Conservation (phyloP, 495 filamentous ascomycete genomes). For the Aspergillus incahuasiensis region DNA sequence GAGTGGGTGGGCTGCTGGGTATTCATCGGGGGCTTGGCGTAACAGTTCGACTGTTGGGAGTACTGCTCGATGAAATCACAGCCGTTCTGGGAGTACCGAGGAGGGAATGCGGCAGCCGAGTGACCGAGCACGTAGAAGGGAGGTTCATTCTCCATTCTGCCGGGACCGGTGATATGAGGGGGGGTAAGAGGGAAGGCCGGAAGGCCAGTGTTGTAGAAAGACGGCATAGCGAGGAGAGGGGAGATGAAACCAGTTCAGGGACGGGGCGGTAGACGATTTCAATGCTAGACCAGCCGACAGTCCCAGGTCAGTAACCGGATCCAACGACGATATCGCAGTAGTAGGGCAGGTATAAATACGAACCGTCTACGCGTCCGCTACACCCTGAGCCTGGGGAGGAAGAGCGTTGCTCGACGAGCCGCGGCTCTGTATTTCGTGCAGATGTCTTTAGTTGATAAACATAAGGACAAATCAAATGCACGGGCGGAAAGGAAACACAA, state of each 20-base stretch:
- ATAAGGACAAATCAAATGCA: slow-evolving; percentile 30
- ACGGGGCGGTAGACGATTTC: slow-evolving; percentile 34
- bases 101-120: slow-evolving; percentile 35
- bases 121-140: slow-evolving; percentile 39
- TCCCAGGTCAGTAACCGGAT: slow-evolving; percentile 13
- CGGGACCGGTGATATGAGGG: slow-evolving; percentile 38
- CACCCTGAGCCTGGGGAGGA: slow-evolving; percentile 37
- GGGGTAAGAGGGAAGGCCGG: slow-evolving; percentile 45
- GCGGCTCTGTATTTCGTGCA: slow-evolving; percentile 34
- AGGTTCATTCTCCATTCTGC: slow-evolving; percentile 38
- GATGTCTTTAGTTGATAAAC: slow-evolving; percentile 43
- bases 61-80: slow-evolving; percentile 50
- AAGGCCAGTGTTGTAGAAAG: slow-evolving; percentile 41
- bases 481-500: slow-evolving; percentile 23
- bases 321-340: slow-evolving; percentile 2
- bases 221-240: slow-evolving; percentile 35
- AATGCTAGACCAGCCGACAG: slow-evolving; percentile 12
- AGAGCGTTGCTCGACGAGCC: slow-evolving; percentile 44
- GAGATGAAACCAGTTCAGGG: slow-evolving; percentile 34
- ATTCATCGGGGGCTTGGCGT: slow-evolving; percentile 41
- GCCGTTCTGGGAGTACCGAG: slow-evolving; percentile 44
- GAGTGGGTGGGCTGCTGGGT: slow-evolving; percentile 26
- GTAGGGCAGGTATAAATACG: slow-evolving; percentile 22
- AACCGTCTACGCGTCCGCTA: slow-evolving; percentile 47
- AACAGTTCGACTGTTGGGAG: slow-evolving; percentile 43